Conservation (phyloP, 352 stramenopile genomes). For the Pythium apleroticum region DNA sequence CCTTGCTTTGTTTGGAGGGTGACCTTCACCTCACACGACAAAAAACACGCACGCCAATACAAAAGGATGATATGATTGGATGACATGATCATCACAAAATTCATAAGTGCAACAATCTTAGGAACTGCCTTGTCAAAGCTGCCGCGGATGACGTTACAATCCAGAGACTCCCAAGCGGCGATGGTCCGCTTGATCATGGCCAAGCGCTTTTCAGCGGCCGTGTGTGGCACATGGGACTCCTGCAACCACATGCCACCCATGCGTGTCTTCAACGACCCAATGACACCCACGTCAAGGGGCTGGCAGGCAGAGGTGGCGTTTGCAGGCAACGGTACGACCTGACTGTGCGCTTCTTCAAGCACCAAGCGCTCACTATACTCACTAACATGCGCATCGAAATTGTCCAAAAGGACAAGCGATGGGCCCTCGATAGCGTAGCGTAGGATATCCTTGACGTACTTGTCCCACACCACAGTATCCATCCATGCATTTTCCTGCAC, state of each 20-base stretch:
- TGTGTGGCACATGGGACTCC: neutral
- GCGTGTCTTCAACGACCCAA: conserved; percentile 16
- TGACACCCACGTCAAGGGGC: conserved; percentile 23
- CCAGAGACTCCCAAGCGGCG: conserved; percentile 1
- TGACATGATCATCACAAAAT: neutral
- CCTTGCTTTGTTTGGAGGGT: neutral
- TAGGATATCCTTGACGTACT: conserved; percentile 11
- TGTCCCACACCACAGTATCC: conserved; percentile 10
- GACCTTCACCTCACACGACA: too few relatives aligned
- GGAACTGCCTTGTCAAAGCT: neutral
- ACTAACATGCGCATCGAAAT: conserved; percentile 28
- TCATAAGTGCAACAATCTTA: neutral
- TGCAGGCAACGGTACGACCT: conserved; percentile 7
- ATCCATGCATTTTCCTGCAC: conserved; percentile 32
- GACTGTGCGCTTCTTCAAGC: conserved; percentile 3
- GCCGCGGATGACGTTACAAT: neutral
- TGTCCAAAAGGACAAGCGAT: conserved; percentile 25
- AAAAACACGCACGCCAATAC: neutral
- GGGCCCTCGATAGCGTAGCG: conserved; percentile 4
- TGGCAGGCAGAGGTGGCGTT: conserved; percentile 25
- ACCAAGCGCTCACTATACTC: conserved; percentile 2
- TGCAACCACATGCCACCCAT: conserved; percentile 18
- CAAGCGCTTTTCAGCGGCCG: conserved; percentile 6
- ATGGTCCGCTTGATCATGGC: conserved; percentile 16
- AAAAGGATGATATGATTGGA: neutral